Conservation (phyloP, 1,284 basidiomycete species). For the Austroboletus olivaceoglutinosus region DNA sequence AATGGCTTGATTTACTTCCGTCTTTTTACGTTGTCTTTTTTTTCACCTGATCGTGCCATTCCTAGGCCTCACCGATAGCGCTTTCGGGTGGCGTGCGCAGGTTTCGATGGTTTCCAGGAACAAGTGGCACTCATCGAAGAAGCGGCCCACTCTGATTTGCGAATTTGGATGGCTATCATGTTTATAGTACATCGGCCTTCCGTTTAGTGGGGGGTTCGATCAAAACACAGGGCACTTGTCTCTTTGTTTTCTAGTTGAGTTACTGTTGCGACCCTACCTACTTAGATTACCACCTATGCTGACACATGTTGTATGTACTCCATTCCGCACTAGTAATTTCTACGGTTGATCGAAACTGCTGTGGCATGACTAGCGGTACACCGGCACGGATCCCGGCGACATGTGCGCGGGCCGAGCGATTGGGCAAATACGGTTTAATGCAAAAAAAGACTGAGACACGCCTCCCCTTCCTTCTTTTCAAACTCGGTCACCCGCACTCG, state of each 20-base stretch:
- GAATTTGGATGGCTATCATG: not conserved
- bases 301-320: no score
- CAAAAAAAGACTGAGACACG: no score
- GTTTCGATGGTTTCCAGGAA: slow-evolving; percentile 27
- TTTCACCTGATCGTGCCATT: not conserved
- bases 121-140: slow-evolving; percentile 4
- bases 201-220: not conserved
- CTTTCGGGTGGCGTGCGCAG: not conserved
- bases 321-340: no score
- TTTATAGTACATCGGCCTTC: slow-evolving; percentile 1
- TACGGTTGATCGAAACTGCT: no score
- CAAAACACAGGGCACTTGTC: slow-evolving; percentile 4
- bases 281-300: no score
- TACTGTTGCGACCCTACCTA: no score
- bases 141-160: slow-evolving; percentile 1
- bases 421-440: no score
- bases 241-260: not conserved
- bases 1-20: slow-evolving; percentile 3
- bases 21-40: not conserved
- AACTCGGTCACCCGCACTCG: no score
- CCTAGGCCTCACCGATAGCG: not conserved
- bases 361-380: no score
- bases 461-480: no score
- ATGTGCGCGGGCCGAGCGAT: no score
- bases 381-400: no score